phyloP scores from a whole-genome alignment of 164 flowering plant genomes.

The Brasenia schreberi region DNA sequence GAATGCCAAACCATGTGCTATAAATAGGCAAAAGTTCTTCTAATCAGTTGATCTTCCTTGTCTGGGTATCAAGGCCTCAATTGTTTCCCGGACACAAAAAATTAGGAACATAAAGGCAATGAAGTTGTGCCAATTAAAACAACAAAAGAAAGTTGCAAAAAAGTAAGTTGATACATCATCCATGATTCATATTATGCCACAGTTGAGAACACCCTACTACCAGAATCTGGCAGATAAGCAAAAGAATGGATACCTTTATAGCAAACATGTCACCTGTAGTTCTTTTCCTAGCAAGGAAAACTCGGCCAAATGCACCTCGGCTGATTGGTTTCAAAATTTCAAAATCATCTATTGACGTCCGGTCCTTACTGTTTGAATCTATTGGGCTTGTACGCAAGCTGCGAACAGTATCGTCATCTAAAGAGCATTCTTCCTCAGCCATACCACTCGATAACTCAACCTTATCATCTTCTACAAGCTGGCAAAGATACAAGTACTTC shows the following conservation, averaged over 20 bases:
- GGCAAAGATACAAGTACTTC: slow-evolving; percentile 73
- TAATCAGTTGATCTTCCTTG: too few species aligned
- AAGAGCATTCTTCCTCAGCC: slow-evolving; percentile 68
- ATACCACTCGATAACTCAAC: slow-evolving; percentile 35
- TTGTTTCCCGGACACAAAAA: too few species aligned
- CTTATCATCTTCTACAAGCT: slow-evolving; percentile 76
- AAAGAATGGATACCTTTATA: slow-evolving; percentile 49
- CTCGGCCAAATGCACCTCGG: slow-evolving; percentile 97
- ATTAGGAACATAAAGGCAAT: too few species aligned
- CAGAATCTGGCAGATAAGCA: neutral
- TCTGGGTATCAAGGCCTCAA: too few species aligned
- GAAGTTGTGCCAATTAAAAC: too few species aligned
- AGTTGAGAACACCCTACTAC: neutral
- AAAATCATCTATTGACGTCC: slow-evolving; percentile 95
- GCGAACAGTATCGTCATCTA: slow-evolving; percentile 62
- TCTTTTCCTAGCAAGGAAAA: slow-evolving; percentile 90
- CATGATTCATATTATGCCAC: too few species aligned
- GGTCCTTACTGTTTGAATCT: slow-evolving; percentile 55
- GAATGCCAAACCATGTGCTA: too few species aligned
- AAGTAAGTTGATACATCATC: too few species aligned
- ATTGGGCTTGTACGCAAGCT: slow-evolving; percentile 73
- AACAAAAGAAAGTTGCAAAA: too few species aligned
- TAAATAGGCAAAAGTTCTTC: too few species aligned
- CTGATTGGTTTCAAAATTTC: slow-evolving; percentile 96
- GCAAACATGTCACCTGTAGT: slow-evolving; percentile 97